A percentile compares a stretch with the other conserved stretches of the same genome.
Evolutionary conservation across 805 yeast species (phyloP).

Genomic region (Lipomyces sp.): DNA sequence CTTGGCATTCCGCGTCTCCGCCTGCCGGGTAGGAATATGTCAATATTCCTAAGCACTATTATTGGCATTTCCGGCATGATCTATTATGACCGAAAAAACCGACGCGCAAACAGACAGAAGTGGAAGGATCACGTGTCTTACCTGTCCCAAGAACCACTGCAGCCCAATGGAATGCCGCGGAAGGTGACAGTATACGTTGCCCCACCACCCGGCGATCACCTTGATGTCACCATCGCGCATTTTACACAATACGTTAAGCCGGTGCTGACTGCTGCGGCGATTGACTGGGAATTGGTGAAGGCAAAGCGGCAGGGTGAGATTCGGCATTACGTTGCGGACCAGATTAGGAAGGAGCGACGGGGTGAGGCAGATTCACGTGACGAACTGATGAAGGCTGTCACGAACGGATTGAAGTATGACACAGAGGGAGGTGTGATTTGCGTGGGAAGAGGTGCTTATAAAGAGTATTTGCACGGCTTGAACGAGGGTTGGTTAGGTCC

Average conservation of each 20-base stretch:
- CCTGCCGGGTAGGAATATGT: slow-evolving; percentile 92
- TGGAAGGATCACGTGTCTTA: slow-evolving; percentile 67
- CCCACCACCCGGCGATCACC: slow-evolving; percentile 94
- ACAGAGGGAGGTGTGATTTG: slow-evolving; percentile 80
- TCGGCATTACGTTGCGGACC: slow-evolving; percentile 78
- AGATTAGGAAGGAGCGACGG: slow-evolving; percentile 71
- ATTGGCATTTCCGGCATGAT: slow-evolving; percentile 73
- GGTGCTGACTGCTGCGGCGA: slow-evolving; percentile 76
- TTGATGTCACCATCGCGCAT: slow-evolving; percentile 72
- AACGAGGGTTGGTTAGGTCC: slow-evolving; percentile 97
- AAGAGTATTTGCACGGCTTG: slow-evolving; percentile 86
- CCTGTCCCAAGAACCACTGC: slow-evolving; percentile 56
- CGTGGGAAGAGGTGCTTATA: slow-evolving; percentile 93
- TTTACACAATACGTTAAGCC: slow-evolving; percentile 87
- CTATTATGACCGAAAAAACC: slow-evolving; percentile 77
- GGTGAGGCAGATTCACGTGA: slow-evolving; percentile 45
- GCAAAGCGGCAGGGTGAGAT: slow-evolving; percentile 90
- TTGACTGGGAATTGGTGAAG: slow-evolving; percentile 77
- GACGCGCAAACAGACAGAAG: slow-evolving; percentile 63
- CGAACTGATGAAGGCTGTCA: slow-evolving; percentile 36
- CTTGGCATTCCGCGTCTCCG: slow-evolving; percentile 81
- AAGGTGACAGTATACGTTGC: slow-evolving; percentile 82
- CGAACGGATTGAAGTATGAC: slow-evolving; percentile 49
- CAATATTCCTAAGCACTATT: slow-evolving; percentile 78
- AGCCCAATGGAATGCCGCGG: slow-evolving; percentile 58